Percentiles rank a stretch among this genome's conserved stretches.
phyloP scores from a whole-genome alignment of 2,329 filamentous ascomycete genomes.

The Teratosphaeria viscida region DNA sequence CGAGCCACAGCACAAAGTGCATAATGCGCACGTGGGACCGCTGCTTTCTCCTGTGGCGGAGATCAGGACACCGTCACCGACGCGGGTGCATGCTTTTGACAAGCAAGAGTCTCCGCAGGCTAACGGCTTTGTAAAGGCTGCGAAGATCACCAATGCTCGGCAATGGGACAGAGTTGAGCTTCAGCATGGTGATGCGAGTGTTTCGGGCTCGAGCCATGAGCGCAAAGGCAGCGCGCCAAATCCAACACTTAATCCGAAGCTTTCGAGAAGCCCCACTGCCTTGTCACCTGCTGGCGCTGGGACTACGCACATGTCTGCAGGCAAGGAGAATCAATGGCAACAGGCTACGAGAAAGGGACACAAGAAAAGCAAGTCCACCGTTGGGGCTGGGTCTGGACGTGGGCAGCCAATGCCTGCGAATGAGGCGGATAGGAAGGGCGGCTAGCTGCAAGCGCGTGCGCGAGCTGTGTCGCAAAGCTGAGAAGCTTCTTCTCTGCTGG shows the following conservation, averaged over 20 bases:
- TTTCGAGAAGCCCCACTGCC: slow-evolving; percentile 4
- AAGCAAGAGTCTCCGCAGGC: slow-evolving; percentile 13
- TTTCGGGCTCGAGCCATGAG: slow-evolving; percentile 9
- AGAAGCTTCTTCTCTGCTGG: not conserved
- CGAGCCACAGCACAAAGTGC: slow-evolving; percentile 3
- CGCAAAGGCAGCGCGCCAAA: slow-evolving; percentile 16
- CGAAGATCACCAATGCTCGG: slow-evolving; percentile 19
- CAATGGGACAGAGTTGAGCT: slow-evolving; percentile 1
- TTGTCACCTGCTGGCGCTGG: not conserved
- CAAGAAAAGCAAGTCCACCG: slow-evolving; percentile 20
- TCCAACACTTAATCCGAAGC: slow-evolving; percentile 3
- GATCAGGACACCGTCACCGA: slow-evolving; percentile 60
- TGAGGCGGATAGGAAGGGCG: slow-evolving; percentile 31
- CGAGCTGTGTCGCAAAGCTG: not conserved
- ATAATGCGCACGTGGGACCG: slow-evolving; percentile 17
- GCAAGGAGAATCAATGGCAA: slow-evolving; percentile 7
- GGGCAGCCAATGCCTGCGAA: slow-evolving; percentile 31
- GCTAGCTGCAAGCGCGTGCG: not conserved
- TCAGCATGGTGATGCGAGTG: not conserved
- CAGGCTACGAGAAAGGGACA: slow-evolving; percentile 19
- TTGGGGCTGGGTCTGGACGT: slow-evolving; percentile 8
- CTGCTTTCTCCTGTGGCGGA: slow-evolving; percentile 65
- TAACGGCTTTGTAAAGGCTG: slow-evolving; percentile 18
- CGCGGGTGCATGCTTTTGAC: slow-evolving; percentile 46
- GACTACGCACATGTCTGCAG: not conserved